phyloP scores from a whole-genome alignment of 352 stramenopile species.

The Globisporangium orthogonon region DNA sequence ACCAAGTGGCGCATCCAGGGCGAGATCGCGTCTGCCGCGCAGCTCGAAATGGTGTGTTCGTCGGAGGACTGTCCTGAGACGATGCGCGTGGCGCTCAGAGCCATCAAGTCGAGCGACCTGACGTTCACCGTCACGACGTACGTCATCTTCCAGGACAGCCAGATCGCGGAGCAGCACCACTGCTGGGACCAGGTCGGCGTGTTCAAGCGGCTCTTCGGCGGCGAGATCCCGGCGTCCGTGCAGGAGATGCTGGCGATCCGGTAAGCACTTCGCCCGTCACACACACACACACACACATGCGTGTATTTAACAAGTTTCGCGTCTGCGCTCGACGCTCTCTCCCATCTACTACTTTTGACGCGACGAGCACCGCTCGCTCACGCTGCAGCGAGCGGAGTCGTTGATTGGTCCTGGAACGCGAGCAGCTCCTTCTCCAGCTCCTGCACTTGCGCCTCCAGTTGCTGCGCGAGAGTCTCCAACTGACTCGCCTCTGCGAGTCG shows the following conservation, averaged over 20 bases:
- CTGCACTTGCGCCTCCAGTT: conserved; percentile 18
- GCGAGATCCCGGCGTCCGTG: conserved; percentile 55
- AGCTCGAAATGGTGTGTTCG: conserved; percentile 51
- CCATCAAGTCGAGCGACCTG: conserved; percentile 77
- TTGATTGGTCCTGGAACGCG: not conserved
- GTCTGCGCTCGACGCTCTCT: not conserved
- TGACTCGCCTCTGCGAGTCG: conserved; percentile 43
- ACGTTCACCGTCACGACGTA: conserved; percentile 84
- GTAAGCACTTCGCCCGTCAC: not conserved
- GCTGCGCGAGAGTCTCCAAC: conserved; percentile 10
- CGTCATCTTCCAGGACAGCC: conserved; percentile 69
- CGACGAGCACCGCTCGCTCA: not conserved
- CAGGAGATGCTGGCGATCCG: conserved; percentile 46
- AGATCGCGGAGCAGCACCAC: conserved; percentile 72
- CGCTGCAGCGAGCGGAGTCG: not conserved
- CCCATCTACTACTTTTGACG: not conserved
- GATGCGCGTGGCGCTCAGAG: conserved; percentile 58
- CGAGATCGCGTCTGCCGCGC: conserved; percentile 57
- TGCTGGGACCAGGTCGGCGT: conserved; percentile 80
- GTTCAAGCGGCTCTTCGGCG: conserved; percentile 76
- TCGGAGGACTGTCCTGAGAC: conserved; percentile 66
- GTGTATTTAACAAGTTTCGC: conserved; percentile 11
- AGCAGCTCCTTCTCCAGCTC: conserved; percentile 21
- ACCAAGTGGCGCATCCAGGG: conserved; percentile 82
- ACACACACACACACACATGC: too few relatives aligned